These are phyloP conservation scores for Castanopsis chinensis DNA, from an alignment of 306 rosid genomes.

Conservation along the genomic window DNA sequence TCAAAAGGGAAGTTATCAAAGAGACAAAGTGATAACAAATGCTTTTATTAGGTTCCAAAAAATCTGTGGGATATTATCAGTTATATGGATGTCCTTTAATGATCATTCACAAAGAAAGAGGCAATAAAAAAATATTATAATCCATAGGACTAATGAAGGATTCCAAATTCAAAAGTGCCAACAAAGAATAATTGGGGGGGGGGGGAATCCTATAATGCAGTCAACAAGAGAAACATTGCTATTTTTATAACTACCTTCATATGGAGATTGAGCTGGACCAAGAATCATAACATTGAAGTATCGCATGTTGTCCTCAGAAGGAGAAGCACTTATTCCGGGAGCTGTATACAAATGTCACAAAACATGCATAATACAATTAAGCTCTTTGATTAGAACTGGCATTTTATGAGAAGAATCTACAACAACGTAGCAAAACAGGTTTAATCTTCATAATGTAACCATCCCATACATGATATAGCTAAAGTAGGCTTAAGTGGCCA, in stretches of 20 bases:
- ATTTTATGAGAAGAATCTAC: neutral
- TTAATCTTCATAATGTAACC: no score
- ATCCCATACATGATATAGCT: no score
- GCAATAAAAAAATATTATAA: neutral
- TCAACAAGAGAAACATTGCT: neutral
- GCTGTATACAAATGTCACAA: slow-evolving; percentile 54
- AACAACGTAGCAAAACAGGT: neutral
- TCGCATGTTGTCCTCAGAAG: slow-evolving; percentile 95
- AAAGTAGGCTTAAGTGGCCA: neutral
- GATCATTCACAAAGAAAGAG: no score
- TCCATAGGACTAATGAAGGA: neutral
- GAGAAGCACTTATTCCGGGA: slow-evolving; percentile 97
- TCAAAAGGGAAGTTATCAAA: neutral
- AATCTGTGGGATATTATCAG: neutral
- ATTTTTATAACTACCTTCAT: slow-evolving; percentile 58
- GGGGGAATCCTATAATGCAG: no score
- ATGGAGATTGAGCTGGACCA: slow-evolving; percentile 97
- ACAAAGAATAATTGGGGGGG: neutral
- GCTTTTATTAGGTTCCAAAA: neutral
- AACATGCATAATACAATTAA: neutral
- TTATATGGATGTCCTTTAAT: neutral
- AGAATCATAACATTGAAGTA: slow-evolving; percentile 98
- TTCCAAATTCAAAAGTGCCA: neutral
- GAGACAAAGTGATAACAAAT: neutral
- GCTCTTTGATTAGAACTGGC: neutral